These are phyloP conservation scores for Hortaea sp. DNA, from an alignment of 2,329 filamentous ascomycete species.

Conservation along the genomic window DNA sequence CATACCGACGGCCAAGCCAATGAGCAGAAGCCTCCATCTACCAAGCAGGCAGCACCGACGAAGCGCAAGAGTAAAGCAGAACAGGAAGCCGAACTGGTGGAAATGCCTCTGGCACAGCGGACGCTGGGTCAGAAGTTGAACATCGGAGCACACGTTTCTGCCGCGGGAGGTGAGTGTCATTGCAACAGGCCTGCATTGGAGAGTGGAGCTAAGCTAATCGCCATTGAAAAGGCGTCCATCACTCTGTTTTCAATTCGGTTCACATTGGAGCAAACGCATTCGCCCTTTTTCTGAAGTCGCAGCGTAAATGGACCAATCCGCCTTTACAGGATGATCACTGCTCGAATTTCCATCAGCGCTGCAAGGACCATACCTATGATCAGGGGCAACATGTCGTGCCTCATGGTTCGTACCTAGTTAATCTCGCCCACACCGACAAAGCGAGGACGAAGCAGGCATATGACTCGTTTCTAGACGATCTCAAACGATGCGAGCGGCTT, in stretches of 20 bases:
- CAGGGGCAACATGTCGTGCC: constrained; percentile 67
- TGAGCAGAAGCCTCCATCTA: constrained; percentile 4
- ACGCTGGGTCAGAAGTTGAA: constrained; percentile 67
- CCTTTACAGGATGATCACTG: constrained; percentile 59
- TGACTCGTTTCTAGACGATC: constrained; percentile 74
- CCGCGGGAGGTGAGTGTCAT: constrained; percentile 65
- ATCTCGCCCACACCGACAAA: constrained; percentile 75
- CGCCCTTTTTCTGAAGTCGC: constrained; percentile 89
- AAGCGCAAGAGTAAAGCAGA: constrained; percentile 45
- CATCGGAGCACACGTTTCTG: constrained; percentile 86
- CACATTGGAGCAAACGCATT: constrained; percentile 69
- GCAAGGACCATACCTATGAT: constrained; percentile 61
- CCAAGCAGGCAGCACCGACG: constrained; percentile 2
- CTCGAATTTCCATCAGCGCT: constrained; percentile 58
- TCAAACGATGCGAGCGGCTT: constrained; percentile 72
- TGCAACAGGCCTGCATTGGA: constrained; percentile 1
- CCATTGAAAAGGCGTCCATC: constrained; percentile 61
- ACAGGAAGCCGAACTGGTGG: constrained; percentile 45
- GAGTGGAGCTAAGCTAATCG: background rate
- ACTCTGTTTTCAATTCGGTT: constrained; percentile 51
- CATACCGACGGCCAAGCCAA: background rate
- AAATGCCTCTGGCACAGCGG: constrained; percentile 57
- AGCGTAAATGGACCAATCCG: constrained; percentile 87
- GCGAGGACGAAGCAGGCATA: constrained; percentile 80
- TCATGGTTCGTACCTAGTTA: constrained; percentile 93